Evolutionary conservation across 2,329 filamentous ascomycete species (phyloP).

Genomic region (Alternaria consortialis): DNA sequence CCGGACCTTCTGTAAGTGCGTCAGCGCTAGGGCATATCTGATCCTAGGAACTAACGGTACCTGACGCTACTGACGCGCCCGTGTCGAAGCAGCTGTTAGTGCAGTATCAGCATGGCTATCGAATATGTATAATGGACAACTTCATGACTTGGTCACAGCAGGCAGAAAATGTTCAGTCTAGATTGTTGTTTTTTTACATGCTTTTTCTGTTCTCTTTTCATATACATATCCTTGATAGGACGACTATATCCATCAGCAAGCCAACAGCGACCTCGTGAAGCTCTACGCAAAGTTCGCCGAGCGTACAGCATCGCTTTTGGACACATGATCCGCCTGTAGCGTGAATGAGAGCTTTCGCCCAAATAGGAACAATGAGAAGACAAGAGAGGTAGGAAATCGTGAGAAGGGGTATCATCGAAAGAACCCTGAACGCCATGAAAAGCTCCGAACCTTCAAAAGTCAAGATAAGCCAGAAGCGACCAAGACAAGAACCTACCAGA

Average conservation of each 20-base stretch:
- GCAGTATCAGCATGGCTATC: neutral
- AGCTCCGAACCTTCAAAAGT: slow-evolving; percentile 18
- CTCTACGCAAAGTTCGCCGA: neutral
- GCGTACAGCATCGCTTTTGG: neutral
- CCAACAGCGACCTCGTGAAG: slow-evolving; percentile 5
- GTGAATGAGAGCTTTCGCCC: neutral
- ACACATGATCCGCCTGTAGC: neutral
- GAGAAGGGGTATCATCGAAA: slow-evolving; percentile 38
- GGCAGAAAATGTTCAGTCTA: neutral
- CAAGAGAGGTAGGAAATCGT: slow-evolving; percentile 21
- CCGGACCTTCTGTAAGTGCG: neutral
- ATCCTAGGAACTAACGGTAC: neutral
- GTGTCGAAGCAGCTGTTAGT: neutral
- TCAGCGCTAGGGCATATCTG: neutral
- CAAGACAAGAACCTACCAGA: slow-evolving; percentile 31
- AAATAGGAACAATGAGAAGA: slow-evolving; percentile 11
- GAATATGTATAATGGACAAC: neutral
- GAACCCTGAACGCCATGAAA: slow-evolving; percentile 29
- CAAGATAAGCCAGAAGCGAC: slow-evolving; percentile 16
- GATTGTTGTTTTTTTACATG: slow-evolving; percentile 26
- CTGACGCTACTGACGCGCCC: slow-evolving; percentile 1
- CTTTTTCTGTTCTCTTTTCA: slow-evolving; percentile 17
- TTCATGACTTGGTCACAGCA: neutral
- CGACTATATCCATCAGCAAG: slow-evolving; percentile 16
- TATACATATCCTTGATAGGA: slow-evolving; percentile 6